Conservation (phyloP, 306 rosid species). For the Erythrophleum fordii region DNA sequence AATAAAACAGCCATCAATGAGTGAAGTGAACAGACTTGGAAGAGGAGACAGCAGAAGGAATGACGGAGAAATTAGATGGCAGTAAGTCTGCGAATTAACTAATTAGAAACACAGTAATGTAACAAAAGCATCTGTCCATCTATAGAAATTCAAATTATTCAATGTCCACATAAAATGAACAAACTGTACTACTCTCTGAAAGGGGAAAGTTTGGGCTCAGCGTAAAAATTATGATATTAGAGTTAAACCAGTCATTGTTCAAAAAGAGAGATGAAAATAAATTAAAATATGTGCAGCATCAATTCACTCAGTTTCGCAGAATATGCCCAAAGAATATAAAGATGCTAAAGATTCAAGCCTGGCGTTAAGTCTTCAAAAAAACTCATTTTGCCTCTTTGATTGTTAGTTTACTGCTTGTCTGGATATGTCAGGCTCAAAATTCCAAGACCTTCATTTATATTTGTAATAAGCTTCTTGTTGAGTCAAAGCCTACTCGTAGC, state of each 20-base stretch:
- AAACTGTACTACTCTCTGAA: not conserved
- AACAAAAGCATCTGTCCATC: not conserved
- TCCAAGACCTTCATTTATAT: too few species aligned
- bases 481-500: not conserved
- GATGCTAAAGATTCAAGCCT: not conserved
- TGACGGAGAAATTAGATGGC: constrained; percentile 7
- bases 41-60: constrained; percentile 25
- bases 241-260: not conserved
- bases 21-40: constrained; percentile 6
- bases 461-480: not conserved
- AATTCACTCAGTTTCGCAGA: not conserved
- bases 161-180: not conserved
- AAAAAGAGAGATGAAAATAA: not conserved
- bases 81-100: constrained; percentile 29
- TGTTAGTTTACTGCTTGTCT: not conserved
- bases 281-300: not conserved
- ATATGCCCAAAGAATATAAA: not conserved
- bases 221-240: not conserved
- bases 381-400: not conserved
- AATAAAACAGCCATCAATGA: not conserved
- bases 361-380: not conserved
- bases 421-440: not conserved
- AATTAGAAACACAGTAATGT: constrained; percentile 22
- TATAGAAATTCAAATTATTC: not conserved
- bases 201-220: not conserved